These are phyloP conservation scores for Ophiostoma fasciatum DNA, from an alignment of 2,329 filamentous ascomycete genomes.

Conservation along the genomic window DNA sequence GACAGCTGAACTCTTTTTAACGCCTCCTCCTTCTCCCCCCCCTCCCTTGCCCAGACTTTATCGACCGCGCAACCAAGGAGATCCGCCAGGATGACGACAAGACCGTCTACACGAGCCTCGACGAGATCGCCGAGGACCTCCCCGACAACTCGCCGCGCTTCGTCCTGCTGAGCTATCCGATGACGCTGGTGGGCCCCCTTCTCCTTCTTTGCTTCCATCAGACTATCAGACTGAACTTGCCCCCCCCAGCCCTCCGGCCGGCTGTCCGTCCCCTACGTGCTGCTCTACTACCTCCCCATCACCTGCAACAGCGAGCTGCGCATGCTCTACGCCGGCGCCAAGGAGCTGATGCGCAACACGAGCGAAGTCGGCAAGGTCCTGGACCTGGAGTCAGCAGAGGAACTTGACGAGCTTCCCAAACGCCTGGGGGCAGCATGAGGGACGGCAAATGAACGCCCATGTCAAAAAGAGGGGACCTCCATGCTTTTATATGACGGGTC, in stretches of 20 bases:
- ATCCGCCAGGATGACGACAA: constrained; percentile 71
- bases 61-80: constrained; percentile 81
- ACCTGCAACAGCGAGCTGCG: constrained; percentile 77
- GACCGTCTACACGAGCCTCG: constrained; percentile 63
- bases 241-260: constrained; percentile 59
- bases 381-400: constrained; percentile 68
- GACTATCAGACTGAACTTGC: background rate
- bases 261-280: constrained; percentile 78
- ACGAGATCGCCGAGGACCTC: constrained; percentile 72
- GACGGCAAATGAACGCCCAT: too few species aligned
- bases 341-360: constrained; percentile 88
- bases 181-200: constrained; percentile 53
- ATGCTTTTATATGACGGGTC: too few species aligned
- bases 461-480: too few species aligned
- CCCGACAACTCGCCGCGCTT: constrained; percentile 87
- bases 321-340: constrained; percentile 92
- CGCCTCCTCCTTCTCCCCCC: too few species aligned
- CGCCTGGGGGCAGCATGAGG: constrained; percentile 31
- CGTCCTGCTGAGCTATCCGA: constrained; percentile 76
- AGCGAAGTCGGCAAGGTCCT: constrained; percentile 80
- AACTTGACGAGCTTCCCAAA: constrained; percentile 66
- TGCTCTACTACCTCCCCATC: constrained; percentile 86
- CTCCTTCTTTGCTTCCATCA: background rate
- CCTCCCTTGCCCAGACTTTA: constrained; percentile 37
- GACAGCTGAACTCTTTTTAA: too few species aligned